Evolutionary conservation across 2,329 filamentous ascomycete species (phyloP).

Genomic region (Podosphaera xanthii): DNA sequence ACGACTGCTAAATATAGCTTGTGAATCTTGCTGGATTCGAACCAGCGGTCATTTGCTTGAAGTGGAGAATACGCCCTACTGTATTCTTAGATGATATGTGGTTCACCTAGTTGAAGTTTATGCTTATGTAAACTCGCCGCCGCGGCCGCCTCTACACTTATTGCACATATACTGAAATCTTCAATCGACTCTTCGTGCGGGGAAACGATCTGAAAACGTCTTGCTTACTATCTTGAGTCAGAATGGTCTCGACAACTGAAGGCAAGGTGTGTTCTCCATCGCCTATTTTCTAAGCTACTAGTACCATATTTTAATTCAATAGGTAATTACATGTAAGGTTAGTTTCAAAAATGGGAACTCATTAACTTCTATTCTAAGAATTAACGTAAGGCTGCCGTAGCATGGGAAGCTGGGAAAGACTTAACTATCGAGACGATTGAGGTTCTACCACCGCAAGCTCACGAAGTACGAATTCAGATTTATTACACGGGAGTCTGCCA

Average conservation of each 20-base stretch:
- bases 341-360: constrained; percentile 4
- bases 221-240: background rate
- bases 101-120: too few species aligned
- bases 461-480: constrained; percentile 93
- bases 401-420: constrained; percentile 87
- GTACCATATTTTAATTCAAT: constrained; percentile 3
- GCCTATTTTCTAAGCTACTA: background rate
- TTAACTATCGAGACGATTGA: constrained; percentile 80
- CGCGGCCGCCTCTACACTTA: too few species aligned
- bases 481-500: constrained; percentile 98
- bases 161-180: too few species aligned
- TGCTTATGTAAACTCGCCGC: too few species aligned
- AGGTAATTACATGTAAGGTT: constrained; percentile 18
- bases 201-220: too few species aligned
- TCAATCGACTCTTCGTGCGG: too few species aligned
- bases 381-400: constrained; percentile 52
- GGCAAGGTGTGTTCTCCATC: constrained; percentile 3
- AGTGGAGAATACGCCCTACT: too few species aligned
- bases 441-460: constrained; percentile 66
- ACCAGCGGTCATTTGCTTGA: too few species aligned
- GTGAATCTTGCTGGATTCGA: too few species aligned
- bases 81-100: too few species aligned
- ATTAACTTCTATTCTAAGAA: constrained; percentile 2
- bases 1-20: too few species aligned
- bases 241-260: constrained; percentile 1